These are phyloP conservation scores for Colletotrichum lini DNA, from an alignment of 2,329 filamentous ascomycete species.

Conservation along the genomic window DNA sequence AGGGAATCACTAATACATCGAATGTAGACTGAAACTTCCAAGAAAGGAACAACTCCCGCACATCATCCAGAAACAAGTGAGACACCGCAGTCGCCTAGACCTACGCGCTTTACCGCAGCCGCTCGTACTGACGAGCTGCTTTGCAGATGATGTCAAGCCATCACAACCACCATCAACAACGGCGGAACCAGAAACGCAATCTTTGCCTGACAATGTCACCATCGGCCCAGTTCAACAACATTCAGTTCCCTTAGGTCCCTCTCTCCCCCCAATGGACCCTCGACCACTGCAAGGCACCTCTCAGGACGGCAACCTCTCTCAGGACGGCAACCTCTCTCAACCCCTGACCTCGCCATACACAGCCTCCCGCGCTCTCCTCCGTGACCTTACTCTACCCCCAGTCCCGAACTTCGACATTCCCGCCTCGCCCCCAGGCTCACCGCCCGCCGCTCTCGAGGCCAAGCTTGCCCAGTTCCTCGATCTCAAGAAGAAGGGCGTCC, in stretches of 20 bases:
- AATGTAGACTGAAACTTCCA: conserved; percentile 7
- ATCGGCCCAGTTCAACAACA: conserved; percentile 51
- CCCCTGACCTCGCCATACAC: conserved; percentile 77
- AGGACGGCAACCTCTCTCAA: conserved; percentile 27
- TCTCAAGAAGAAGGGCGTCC: conserved; percentile 81
- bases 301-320: conserved; percentile 38
- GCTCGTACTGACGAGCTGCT: conserved; percentile 6
- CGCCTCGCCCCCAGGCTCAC: conserved; percentile 77
- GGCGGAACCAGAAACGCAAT: conserved; percentile 1
- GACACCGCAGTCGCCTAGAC: too few relatives aligned
- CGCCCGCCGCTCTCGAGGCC: conserved; percentile 66
- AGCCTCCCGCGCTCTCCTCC: conserved; percentile 73
- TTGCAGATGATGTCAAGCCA: conserved; percentile 11
- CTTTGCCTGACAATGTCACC: conserved; percentile 31
- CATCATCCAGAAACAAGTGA: conserved; percentile 11
- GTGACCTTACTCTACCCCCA: conserved; percentile 81
- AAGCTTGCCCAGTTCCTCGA: conserved; percentile 83
- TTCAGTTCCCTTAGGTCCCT: conserved; percentile 55
- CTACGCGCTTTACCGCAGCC: background rate
- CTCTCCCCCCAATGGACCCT: conserved; percentile 52
- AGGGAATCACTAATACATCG: conserved; percentile 12
- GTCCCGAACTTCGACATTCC: conserved; percentile 82
- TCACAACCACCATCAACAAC: conserved; percentile 14
- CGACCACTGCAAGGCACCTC: conserved; percentile 36
- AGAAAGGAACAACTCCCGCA: background rate